A percentile compares a stretch with the other conserved stretches of the same genome.
phyloP scores from a whole-genome alignment of 129 eudicot species.

The Pulicaria dysenterica region DNA sequence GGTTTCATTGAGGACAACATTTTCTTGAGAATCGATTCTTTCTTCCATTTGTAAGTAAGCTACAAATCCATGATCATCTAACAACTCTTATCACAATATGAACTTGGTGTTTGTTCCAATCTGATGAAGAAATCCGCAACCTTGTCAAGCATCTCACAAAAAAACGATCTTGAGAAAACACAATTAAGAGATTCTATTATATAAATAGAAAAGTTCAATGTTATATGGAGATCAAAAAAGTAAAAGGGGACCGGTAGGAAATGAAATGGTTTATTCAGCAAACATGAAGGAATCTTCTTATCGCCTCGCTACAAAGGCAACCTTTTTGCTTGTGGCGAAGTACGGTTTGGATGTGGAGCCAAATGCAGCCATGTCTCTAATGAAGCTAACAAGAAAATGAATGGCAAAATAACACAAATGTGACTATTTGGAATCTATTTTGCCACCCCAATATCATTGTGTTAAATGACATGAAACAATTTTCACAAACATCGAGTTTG shows the following conservation, averaged over 20 bases:
- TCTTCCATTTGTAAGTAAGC: conserved; percentile 39
- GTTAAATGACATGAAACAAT: conserved; percentile 51
- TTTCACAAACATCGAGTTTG: conserved; percentile 38
- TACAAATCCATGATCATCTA: not conserved
- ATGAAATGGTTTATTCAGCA: conserved; percentile 1
- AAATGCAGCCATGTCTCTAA: conserved; percentile 13
- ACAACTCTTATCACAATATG: not conserved
- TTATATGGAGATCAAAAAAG: conserved; percentile 15
- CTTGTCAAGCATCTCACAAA: conserved; percentile 31
- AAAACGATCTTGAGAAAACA: conserved; percentile 28
- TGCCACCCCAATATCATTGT: conserved; percentile 50
- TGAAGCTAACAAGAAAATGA: conserved; percentile 21
- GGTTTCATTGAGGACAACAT: conserved; percentile 23
- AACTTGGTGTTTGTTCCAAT: conserved; percentile 41
- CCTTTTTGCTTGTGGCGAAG: conserved; percentile 37
- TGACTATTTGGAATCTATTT: conserved; percentile 51
- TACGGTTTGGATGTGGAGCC: conserved; percentile 31
- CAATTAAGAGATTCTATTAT: conserved; percentile 42
- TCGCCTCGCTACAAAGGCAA: conserved; percentile 37
- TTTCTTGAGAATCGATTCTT: conserved; percentile 27
- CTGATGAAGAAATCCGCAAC: conserved; percentile 35
- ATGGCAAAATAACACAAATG: conserved; percentile 35
- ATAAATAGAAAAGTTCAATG: conserved; percentile 34
- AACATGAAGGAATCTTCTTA: not conserved
- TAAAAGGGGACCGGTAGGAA: not conserved